Percentiles rank a stretch among this genome's conserved stretches.
Evolutionary conservation across 257 asterid genomes (phyloP).

Genomic region (Solanum clarkiae): DNA sequence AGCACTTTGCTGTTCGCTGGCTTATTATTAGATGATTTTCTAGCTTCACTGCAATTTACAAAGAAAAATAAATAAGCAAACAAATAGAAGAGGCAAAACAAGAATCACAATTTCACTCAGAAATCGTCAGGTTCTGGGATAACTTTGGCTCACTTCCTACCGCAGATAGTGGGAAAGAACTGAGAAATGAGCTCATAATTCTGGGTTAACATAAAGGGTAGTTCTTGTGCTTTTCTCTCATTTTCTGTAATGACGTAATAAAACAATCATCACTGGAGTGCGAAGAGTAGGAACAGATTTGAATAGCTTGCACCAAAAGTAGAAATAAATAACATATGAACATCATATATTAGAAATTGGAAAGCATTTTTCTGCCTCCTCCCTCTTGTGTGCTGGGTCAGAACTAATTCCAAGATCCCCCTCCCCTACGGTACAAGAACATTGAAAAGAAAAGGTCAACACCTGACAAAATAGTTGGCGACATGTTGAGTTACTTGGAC

Average conservation of each 20-base stretch:
- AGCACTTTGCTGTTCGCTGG: conserved; percentile 52
- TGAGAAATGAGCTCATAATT: neutral
- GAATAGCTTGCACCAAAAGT: neutral
- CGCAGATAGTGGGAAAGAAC: neutral
- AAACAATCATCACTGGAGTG: neutral
- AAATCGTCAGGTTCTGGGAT: neutral
- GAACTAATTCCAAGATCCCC: neutral
- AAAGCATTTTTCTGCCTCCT: neutral
- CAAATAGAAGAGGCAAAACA: neutral
- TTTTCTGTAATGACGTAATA: neutral
- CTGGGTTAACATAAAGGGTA: neutral
- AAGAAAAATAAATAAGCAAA: neutral
- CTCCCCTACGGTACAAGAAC: neutral
- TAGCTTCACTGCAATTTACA: conserved; percentile 59
- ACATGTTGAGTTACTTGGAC: conserved; percentile 86
- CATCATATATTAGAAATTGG: neutral
- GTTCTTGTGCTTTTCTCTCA: neutral
- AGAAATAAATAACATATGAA: neutral
- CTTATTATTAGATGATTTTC: conserved; percentile 71
- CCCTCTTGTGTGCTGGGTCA: neutral
- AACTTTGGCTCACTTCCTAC: neutral
- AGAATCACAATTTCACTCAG: neutral
- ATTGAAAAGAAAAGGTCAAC: neutral
- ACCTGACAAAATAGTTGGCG: conserved; percentile 86
- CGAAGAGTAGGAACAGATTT: neutral